phyloP scores from a whole-genome alignment of 2,329 filamentous ascomycete species.

The Orbilia ellipsospora region DNA sequence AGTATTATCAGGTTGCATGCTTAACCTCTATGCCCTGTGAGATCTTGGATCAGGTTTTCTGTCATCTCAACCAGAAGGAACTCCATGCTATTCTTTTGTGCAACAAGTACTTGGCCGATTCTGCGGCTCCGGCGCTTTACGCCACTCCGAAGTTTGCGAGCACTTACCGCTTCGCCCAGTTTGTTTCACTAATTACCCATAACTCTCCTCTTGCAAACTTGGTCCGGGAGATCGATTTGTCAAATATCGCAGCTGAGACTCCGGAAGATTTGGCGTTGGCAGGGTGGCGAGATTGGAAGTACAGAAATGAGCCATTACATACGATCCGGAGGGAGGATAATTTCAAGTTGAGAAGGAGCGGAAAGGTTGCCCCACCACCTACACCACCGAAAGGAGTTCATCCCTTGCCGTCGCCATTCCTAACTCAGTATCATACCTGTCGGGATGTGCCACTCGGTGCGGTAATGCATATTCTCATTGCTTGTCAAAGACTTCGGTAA shows the following conservation, averaged over 20 bases:
- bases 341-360: slow-evolving; percentile 33
- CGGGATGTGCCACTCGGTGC: slow-evolving; percentile 58
- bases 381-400: slow-evolving; percentile 43
- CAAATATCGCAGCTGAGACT: slow-evolving; percentile 49
- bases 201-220: slow-evolving; percentile 57
- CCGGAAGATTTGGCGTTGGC: slow-evolving; percentile 57
- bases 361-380: slow-evolving; percentile 18
- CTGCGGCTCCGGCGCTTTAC: slow-evolving; percentile 57
- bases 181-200: slow-evolving; percentile 59
- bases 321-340: slow-evolving; percentile 53
- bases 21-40: slow-evolving; percentile 58
- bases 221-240: slow-evolving; percentile 58
- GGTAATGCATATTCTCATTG: slow-evolving; percentile 58
- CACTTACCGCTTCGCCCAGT: slow-evolving; percentile 60
- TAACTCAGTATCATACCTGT: slow-evolving; percentile 57
- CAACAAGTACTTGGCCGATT: slow-evolving; percentile 57
- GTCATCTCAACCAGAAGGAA: slow-evolving; percentile 57
- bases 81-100: slow-evolving; percentile 58
- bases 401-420: slow-evolving; percentile 58
- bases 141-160: slow-evolving; percentile 57
- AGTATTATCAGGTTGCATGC: slow-evolving; percentile 58
- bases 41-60: slow-evolving; percentile 59
- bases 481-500: slow-evolving; percentile 58
- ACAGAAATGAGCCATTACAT: slow-evolving; percentile 57
- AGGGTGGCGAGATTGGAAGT: slow-evolving; percentile 60